Base-by-base conservation (phyloP, 306 rosid species). In the Sechiopsis laciniata region DNA sequence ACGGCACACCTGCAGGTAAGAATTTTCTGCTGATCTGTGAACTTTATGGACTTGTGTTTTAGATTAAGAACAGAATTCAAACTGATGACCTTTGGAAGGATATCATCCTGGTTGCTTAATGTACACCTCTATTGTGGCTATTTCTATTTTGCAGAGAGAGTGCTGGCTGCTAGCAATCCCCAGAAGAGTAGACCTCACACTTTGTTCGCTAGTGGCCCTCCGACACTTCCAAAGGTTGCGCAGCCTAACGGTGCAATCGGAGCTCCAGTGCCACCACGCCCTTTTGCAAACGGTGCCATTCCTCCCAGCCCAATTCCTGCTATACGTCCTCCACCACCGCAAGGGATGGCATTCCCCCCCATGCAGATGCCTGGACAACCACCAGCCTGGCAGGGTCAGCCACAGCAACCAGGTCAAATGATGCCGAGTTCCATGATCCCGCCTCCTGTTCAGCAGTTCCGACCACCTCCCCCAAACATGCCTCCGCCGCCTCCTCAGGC, bases 111-210 rank as follows among this genome's bases (percentile, higher is more conserved):
- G 17, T 11, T 67, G 55, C 11, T 46, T 67, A 45, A 40, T 19
- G 6, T 45, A 66, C 42, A 37, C 32, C 72, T 67, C 10, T 45
- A 29, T 4, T 65, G 37, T 46, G 17, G 29, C 56, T 12, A 20
- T 61, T 63, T 68, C 56, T 48, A 5, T 76, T 55, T 45, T 82
- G 82, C 84, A 94, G 99, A 94, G 81, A 91, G 97, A 89, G 97
- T 91, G 79, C 81, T 94, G 92, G 99, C 97, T 76, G 91, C 97
- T 48, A 94, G 99, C 82, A 94, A 94, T 78, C 99, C 88, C 26
- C 89, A 91, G 66, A 94, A 88, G 82, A 94, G 95, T 86, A 82
- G 99, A 80, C 99, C 99, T 77, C 99, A 91, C 77, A 91, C 97
- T 10, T 75, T 91, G 80, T 94, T 94, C 52, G 97, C 99, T 70